These are phyloP conservation scores for Gossypium herbaceum DNA, from an alignment of 345 rosid genomes.

Conservation along the genomic window DNA sequence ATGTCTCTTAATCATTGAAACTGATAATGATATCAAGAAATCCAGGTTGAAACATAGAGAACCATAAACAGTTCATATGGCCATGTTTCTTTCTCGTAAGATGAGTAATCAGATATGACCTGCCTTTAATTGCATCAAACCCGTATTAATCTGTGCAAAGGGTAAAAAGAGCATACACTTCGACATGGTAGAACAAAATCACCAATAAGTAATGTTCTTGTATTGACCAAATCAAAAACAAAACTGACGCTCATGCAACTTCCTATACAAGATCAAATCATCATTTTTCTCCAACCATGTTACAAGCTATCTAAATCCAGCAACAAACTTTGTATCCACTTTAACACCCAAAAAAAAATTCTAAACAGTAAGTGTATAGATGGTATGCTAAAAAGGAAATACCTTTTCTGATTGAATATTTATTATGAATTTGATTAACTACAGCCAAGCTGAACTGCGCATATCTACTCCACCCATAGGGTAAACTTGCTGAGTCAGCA, in stretches of 20 bases:
- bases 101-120: background rate
- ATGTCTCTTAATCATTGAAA: background rate
- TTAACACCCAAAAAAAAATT: background rate
- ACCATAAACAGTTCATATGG: background rate
- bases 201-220: background rate
- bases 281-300: background rate
- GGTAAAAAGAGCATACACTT: background rate
- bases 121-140: background rate
- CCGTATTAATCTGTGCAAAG: background rate
- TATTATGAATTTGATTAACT: constrained; percentile 67
- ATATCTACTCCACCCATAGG: constrained; percentile 92
- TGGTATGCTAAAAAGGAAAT: constrained; percentile 2
- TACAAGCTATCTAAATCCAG: background rate
- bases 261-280: background rate
- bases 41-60: background rate
- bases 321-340: background rate
- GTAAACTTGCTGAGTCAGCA: constrained; percentile 72
- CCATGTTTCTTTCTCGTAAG: background rate
- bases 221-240: background rate
- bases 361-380: background rate
- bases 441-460: constrained; percentile 89
- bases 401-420: constrained; percentile 85
- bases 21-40: background rate
- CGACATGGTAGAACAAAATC: background rate
- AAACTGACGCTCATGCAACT: background rate